These are phyloP conservation scores for Lenzites betulinus DNA, from an alignment of 768 basidiomycete species.

Conservation along the genomic window DNA sequence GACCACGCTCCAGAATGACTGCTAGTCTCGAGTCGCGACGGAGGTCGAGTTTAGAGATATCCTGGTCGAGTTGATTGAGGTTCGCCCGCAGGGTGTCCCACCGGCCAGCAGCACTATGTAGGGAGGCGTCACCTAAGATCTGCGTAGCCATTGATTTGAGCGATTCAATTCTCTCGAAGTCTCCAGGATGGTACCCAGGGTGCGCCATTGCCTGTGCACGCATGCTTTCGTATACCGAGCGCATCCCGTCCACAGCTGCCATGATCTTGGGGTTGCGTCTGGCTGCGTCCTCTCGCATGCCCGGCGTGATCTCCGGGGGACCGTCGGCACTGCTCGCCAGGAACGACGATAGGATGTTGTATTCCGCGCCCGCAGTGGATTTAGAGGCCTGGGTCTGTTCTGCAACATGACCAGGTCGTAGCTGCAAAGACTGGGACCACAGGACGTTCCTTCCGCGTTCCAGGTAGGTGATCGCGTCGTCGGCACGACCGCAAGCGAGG, in stretches of 20 bases:
- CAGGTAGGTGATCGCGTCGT: slow-evolving; percentile 3
- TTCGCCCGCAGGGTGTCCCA: not conserved
- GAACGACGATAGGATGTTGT: not conserved
- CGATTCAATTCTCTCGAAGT: not conserved
- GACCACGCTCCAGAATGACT: not conserved
- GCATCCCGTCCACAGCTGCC: not conserved
- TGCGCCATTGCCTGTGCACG: not conserved
- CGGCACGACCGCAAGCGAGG: not conserved
- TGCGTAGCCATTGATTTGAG: not conserved
- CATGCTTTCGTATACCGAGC: not conserved
- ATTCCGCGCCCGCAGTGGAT: not conserved
- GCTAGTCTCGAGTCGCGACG: not conserved
- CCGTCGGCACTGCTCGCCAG: not conserved
- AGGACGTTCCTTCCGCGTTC: slow-evolving; percentile 4
- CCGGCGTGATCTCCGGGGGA: not conserved
- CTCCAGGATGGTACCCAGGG: not conserved
- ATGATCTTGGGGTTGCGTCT: not conserved
- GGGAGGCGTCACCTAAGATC: not conserved
- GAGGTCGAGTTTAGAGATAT: not conserved
- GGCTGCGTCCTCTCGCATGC: not conserved
- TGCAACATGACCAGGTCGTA: not conserved
- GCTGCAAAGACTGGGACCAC: not conserved
- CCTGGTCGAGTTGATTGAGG: not conserved
- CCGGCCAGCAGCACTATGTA: not conserved
- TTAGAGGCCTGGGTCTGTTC: not conserved